phyloP scores from a whole-genome alignment of 441 rosid species.

The Kokia cookei region DNA sequence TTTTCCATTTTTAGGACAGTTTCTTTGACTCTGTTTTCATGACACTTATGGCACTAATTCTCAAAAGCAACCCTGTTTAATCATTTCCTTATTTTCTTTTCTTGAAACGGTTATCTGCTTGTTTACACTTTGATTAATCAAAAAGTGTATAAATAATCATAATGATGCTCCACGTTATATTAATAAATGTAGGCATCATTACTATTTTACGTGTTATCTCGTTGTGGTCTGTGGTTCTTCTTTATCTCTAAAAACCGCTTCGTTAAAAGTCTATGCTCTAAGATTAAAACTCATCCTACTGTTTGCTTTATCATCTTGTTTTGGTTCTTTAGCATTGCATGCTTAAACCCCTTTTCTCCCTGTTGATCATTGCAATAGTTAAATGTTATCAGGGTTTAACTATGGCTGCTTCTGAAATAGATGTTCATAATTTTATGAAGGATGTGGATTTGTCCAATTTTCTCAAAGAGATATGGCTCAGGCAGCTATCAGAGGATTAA shows the following conservation, averaged over 20 bases:
- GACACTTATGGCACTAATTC: background rate
- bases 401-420: slow-evolving; percentile 18
- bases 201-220: background rate
- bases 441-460: slow-evolving; percentile 79
- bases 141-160: background rate
- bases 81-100: background rate
- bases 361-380: background rate
- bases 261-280: background rate
- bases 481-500: slow-evolving; percentile 79
- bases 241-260: background rate
- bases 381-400: background rate
- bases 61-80: background rate
- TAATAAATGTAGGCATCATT: background rate
- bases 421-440: slow-evolving; percentile 38
- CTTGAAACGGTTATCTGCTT: background rate
- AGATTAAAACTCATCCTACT: background rate
- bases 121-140: slow-evolving; percentile 2
- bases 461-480: slow-evolving; percentile 77
- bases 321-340: background rate
- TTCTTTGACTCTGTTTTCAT: background rate
- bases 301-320: background rate
- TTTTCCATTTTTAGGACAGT: background rate
- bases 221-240: background rate
- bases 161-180: background rate
- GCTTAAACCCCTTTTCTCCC: background rate